A percentile compares a stretch with the other conserved stretches of the same genome.
These are phyloP conservation scores for Penicillium pulvis DNA, from an alignment of 495 filamentous ascomycete species.

Conservation along the genomic window DNA sequence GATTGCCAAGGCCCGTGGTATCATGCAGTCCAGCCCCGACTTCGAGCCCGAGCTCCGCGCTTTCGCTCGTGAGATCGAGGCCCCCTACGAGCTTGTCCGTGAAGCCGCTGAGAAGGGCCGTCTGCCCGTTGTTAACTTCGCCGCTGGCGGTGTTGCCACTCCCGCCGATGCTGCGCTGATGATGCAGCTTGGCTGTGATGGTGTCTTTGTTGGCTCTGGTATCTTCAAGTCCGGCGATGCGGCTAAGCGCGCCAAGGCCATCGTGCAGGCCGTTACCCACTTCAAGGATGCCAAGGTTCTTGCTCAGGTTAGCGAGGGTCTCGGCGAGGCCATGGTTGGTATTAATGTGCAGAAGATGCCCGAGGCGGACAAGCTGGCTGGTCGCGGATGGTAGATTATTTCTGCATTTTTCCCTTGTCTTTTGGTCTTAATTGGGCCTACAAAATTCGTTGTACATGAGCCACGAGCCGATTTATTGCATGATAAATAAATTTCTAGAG, in stretches of 20 bases:
- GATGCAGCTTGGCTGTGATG: constrained; percentile 99
- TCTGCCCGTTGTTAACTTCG: constrained; percentile 97
- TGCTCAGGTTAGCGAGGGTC: constrained; percentile 80
- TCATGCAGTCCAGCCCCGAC: constrained; percentile 59
- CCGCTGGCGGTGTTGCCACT: constrained; percentile 94
- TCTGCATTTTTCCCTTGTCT: constrained; percentile 8
- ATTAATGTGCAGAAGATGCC: constrained; percentile 77
- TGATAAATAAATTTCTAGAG: constrained; percentile 14
- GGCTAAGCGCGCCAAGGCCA: constrained; percentile 82
- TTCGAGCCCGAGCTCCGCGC: constrained; percentile 74
- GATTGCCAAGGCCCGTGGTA: constrained; percentile 72
- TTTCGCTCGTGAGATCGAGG: constrained; percentile 79
- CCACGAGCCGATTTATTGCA: constrained; percentile 18
- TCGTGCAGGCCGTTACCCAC: constrained; percentile 92
- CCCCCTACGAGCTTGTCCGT: constrained; percentile 74
- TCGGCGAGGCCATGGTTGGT: constrained; percentile 96
- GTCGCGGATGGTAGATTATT: constrained; percentile 73
- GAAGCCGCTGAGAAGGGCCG: constrained; percentile 84
- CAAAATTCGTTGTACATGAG: constrained; percentile 29
- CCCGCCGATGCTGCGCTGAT: constrained; percentile 96
- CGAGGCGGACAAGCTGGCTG: constrained; percentile 78
- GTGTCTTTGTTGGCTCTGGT: constrained; percentile 93
- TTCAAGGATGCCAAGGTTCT: constrained; percentile 84
- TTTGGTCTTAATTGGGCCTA: constrained; percentile 18
- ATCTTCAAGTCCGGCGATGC: constrained; percentile 97